Evolutionary conservation across 2,329 filamentous ascomycete species (phyloP), one percentile per base, ranked within the genome.

Genomic region (Grosmannia clavigera): DNA sequence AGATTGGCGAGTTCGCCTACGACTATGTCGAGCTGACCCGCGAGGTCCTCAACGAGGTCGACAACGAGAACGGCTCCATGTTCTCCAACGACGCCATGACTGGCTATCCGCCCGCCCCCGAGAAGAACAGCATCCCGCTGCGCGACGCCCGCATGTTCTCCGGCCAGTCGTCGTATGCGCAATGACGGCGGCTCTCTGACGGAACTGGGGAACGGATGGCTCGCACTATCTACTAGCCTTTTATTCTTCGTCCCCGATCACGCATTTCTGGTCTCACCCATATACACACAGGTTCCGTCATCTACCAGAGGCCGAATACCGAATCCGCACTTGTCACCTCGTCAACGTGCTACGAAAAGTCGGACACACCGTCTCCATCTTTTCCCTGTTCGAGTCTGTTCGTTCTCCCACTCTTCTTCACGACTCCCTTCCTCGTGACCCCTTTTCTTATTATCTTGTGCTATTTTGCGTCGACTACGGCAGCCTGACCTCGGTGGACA

Each of bases 1-100:
- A 96, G 73, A 89, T 95, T 68, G 91, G 91, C 70, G 91, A 95
- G 75, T 95, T 94, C 70, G 91, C 90, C n/a, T 95, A 95, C 71
- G 91, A 95, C 72, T 95, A 95, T 67, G 89, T 95, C 65, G 90
- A 95, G 77, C 78, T 94, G 65, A 86, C 65, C 31, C 80, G 88
- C 79, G 88, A 63, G 60, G 61, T 64, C 5, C 63, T 64, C 63
- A 64, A 64, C 61, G 64, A 65, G 56, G 61, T 40, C 40, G 64
- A 63, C 60, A 55, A 55, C 25, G 59, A 61, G n/a, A 65, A 61
- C 63, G 65, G 57, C 14, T 62, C 59, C 22, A 27, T 64, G 31
- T 79, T 75, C 58, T 67, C 66, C 19, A 64, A 67, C 53, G 61
- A 61, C 50, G 54, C 57, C 29, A 31, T 53, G n/a, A 10, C 27